A percentile compares a stretch with the other conserved stretches of the same genome.
Conservation (phyloP, 495 filamentous ascomycete species). For the Lentithecium fluviatile region DNA sequence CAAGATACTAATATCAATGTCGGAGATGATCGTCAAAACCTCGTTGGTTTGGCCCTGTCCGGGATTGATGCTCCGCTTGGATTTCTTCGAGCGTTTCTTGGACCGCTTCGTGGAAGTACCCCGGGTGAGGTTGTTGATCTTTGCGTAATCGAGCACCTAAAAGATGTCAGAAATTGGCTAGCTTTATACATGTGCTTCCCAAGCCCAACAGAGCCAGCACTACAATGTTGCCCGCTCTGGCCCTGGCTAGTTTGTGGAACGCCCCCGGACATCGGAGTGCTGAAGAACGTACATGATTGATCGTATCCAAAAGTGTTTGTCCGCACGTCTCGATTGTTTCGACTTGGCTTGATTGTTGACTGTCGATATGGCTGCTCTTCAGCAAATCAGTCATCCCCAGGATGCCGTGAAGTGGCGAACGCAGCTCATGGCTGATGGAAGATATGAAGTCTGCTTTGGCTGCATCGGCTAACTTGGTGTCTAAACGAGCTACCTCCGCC, state of each 20-base stretch:
- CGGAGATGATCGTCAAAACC: conserved; percentile 34
- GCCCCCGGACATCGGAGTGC: no score
- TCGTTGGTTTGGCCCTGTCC: conserved; percentile 29
- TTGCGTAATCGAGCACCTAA: conserved; percentile 61
- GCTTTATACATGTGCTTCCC: no score
- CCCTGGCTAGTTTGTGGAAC: no score
- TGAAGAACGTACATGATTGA: conserved; percentile 59
- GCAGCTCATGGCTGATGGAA: conserved; percentile 73
- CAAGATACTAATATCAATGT: conserved; percentile 49
- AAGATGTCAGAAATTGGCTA: conserved; percentile 14
- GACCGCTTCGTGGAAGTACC: conserved; percentile 39
- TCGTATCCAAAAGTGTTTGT: conserved; percentile 72
- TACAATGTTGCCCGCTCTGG: no score
- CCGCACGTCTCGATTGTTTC: conserved; percentile 74
- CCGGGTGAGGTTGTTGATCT: conserved; percentile 55
- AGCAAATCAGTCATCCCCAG: conserved; percentile 71
- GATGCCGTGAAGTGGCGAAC: conserved; percentile 75
- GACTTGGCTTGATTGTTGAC: conserved; percentile 61
- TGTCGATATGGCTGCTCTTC: conserved; percentile 52
- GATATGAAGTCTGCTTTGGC: conserved; percentile 71
- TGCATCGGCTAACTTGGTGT: conserved; percentile 51
- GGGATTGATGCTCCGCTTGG: conserved; percentile 16
- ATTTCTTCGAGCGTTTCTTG: conserved; percentile 18
- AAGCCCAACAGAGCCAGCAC: no score
- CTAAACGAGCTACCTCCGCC: conserved; percentile 57